Evolutionary conservation across 805 yeast genomes (phyloP).

Genomic region (Kodamaea neixiangensis): DNA sequence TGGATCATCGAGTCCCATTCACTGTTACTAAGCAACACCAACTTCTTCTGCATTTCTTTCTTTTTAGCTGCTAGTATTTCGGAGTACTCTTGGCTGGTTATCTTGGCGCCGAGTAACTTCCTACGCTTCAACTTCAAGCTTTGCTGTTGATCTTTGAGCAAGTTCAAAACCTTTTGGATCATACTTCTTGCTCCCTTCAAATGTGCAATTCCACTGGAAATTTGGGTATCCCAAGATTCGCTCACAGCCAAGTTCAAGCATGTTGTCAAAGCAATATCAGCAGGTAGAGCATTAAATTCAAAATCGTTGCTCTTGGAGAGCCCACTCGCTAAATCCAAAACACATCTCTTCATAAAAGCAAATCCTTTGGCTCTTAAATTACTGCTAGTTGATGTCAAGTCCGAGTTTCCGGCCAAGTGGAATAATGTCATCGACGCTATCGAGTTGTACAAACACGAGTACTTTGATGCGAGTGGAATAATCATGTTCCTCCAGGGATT

Average conservation of each 20-base stretch:
- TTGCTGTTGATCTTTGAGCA: constrained; percentile 29
- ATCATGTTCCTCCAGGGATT: constrained; percentile 67
- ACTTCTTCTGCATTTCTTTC: constrained; percentile 20
- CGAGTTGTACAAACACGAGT: constrained; percentile 61
- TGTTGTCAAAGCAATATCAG: constrained; percentile 66
- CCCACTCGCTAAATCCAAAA: constrained; percentile 60
- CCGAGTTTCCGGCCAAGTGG: constrained; percentile 45
- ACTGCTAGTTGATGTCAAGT: constrained; percentile 46
- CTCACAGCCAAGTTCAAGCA: constrained; percentile 64
- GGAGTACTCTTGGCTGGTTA: constrained; percentile 8
- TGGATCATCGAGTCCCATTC: constrained; percentile 35
- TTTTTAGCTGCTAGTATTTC: constrained; percentile 9
- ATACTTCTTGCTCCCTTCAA: constrained; percentile 65
- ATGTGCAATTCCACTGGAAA: constrained; percentile 68
- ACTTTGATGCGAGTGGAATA: constrained; percentile 56
- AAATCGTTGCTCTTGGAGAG: constrained; percentile 32
- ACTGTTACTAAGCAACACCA: constrained; percentile 31
- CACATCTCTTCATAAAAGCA: constrained; percentile 59
- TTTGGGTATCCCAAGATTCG: constrained; percentile 70
- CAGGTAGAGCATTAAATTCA: constrained; percentile 40
- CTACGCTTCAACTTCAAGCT: constrained; percentile 14
- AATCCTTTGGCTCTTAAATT: constrained; percentile 51
- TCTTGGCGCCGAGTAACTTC: constrained; percentile 13
- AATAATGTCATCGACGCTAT: constrained; percentile 68
- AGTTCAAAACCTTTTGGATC: constrained; percentile 48